Evolutionary conservation across 2,329 filamentous ascomycete genomes (phyloP).

Genomic region (Aspergillus brasiliensis): DNA sequence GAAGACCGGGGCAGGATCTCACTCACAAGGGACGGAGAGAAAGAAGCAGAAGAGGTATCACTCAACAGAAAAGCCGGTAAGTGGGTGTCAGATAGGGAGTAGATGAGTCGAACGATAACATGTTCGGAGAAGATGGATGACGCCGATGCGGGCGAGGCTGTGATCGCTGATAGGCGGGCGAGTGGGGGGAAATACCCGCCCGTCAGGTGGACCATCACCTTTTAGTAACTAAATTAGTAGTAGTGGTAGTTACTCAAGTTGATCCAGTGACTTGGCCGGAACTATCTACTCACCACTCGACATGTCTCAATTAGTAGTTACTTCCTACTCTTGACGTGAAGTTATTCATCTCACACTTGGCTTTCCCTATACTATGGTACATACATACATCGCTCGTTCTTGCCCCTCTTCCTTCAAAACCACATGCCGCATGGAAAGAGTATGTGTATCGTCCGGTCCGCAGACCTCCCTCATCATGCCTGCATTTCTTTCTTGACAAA

Average conservation of each 20-base stretch:
- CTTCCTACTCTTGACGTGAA: background rate
- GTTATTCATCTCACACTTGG: background rate
- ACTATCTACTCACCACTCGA: background rate
- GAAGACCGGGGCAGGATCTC: background rate
- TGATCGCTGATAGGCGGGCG: slow-evolving; percentile 19
- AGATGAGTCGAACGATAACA: background rate
- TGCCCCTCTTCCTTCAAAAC: background rate
- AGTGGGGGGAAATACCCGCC: slow-evolving; percentile 21
- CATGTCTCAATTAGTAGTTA: background rate
- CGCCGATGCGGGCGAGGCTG: slow-evolving; percentile 13
- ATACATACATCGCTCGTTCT: slow-evolving; percentile 10
- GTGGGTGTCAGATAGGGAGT: background rate
- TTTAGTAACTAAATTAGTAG: too few species aligned
- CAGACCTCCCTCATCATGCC: background rate
- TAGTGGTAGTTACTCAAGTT: too few species aligned
- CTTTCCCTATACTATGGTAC: slow-evolving; percentile 16
- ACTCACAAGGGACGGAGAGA: too few species aligned
- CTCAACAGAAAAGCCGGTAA: too few species aligned
- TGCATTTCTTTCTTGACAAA: slow-evolving; percentile 11
- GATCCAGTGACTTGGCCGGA: too few species aligned
- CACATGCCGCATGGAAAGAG: background rate
- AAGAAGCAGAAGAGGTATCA: too few species aligned
- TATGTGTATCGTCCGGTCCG: background rate
- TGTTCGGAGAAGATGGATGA: slow-evolving; percentile 14
- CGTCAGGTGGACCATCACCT: slow-evolving; percentile 20